Conservation (phyloP, 768 basidiomycete species). For the Mycena vitilis region DNA sequence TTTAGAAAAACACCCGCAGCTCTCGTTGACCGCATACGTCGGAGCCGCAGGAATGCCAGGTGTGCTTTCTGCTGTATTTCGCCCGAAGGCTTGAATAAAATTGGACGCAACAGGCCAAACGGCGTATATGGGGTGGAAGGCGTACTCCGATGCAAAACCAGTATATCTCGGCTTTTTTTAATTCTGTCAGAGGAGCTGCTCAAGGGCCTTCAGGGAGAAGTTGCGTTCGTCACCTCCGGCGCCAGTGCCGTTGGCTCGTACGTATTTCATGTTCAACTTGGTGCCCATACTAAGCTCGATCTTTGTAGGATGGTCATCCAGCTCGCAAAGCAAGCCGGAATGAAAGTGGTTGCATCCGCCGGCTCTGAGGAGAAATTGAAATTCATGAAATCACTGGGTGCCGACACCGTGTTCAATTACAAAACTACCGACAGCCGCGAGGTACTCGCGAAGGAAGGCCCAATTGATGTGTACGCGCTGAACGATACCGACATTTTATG, state of each 20-base stretch:
- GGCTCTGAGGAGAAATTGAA: slow-evolving; percentile 78
- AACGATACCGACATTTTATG: not conserved
- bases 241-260: slow-evolving; percentile 67
- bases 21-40: slow-evolving; percentile 45
- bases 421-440: slow-evolving; percentile 67
- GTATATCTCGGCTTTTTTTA: slow-evolving; percentile 7
- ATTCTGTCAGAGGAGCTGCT: too few species aligned
- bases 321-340: slow-evolving; percentile 59
- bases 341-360: slow-evolving; percentile 77
- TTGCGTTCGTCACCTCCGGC: slow-evolving; percentile 7
- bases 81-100: not conserved
- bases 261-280: slow-evolving; percentile 34
- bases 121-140: slow-evolving; percentile 42
- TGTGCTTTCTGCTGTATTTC: slow-evolving; percentile 26
- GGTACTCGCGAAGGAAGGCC: slow-evolving; percentile 66
- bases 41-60: slow-evolving; percentile 68
- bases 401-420: slow-evolving; percentile 79
- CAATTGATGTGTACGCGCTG: slow-evolving; percentile 53
- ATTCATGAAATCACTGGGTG: slow-evolving; percentile 68
- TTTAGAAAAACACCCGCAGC: not conserved
- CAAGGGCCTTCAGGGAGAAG: slow-evolving; percentile 3
- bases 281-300: not conserved
- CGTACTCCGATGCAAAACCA: slow-evolving; percentile 32
- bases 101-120: slow-evolving; percentile 37
- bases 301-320: slow-evolving; percentile 57